Base-by-base conservation (phyloP, 1,139 yeast genomes). In the Eremothecium gossypii region DNA sequence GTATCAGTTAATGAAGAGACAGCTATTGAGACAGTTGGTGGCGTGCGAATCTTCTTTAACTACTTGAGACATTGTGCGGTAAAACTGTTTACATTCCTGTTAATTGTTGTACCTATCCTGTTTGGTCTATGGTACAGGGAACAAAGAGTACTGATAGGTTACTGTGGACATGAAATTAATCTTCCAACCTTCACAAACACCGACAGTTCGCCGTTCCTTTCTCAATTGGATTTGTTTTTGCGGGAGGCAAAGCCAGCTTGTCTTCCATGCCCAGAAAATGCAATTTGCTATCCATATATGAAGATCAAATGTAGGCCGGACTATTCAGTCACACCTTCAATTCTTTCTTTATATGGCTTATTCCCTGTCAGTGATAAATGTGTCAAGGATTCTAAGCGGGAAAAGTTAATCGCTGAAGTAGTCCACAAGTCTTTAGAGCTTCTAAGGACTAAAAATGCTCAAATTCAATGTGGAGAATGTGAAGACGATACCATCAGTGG, bases 251-350 rank as follows among this genome's bases (percentile, higher is more conserved):
- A 74, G 41, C 95, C 96, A 3, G 46, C 54, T 2, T 91, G 97
- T 63, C 65, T 73, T 7, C 75, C 75, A 30, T 89, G 97, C 57
- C 97, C 97, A 1, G 71, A 70, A 8, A 83, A 89, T 62, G 94
- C 93, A 1, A 68, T 76, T 40, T 91, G 97, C 60, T 75, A 71
- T 48, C 75, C 78, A 27, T 62, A 70, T 39, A 67, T 81, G 52
- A 67, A 72, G 47, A 59, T 83, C 12, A 76, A 72, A 42, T 87
- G 96, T 60, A 79, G 75, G 52, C 79, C 78, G 37, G 93, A 82
- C 45, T 86, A 73, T 59, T 65, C 77, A 34, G 73, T 72, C 39
- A 62, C 61, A 38, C 66, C 71, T 41, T 82, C 84, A 9, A 73
- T 79, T 69, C 70, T 73, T 50, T 69, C 78, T 39, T 48, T 79